Conservation (phyloP, 2,329 filamentous ascomycete species). For the Neocucurbitaria cava region DNA sequence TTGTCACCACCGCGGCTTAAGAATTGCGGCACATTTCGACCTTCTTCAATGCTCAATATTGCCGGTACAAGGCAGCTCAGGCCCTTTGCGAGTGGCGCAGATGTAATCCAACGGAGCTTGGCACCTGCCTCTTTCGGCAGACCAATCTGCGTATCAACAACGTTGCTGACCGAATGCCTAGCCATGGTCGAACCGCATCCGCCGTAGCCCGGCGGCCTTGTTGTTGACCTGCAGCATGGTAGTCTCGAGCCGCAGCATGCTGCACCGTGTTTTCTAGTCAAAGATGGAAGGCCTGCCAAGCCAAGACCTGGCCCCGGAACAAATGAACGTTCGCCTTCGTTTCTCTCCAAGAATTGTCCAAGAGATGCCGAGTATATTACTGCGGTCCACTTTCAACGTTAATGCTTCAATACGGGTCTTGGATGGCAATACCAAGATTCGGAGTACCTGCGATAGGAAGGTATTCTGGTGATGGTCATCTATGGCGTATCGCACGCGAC, state of each 20-base stretch:
- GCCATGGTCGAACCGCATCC: slow-evolving; percentile 4
- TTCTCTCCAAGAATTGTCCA: slow-evolving; percentile 23
- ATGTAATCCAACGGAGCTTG: slow-evolving; percentile 19
- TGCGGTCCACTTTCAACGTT: slow-evolving; percentile 20
- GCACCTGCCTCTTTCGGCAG: slow-evolving; percentile 30
- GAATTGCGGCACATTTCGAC: not conserved
- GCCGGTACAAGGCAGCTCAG: slow-evolving; percentile 4
- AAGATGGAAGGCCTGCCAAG: slow-evolving; percentile 27
- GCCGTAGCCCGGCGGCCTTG: slow-evolving; percentile 9
- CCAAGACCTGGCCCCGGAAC: slow-evolving; percentile 9
- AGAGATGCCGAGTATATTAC: slow-evolving; percentile 24
- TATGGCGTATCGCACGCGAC: slow-evolving; percentile 23
- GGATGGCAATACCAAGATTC: slow-evolving; percentile 39
- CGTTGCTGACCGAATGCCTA: not conserved
- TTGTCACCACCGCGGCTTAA: slow-evolving; percentile 2
- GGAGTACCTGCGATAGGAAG: slow-evolving; percentile 44
- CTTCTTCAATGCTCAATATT: slow-evolving; percentile 3
- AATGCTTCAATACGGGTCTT: slow-evolving; percentile 29
- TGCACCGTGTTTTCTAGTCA: slow-evolving; percentile 13
- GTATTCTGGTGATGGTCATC: slow-evolving; percentile 27
- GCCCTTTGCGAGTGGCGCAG: slow-evolving; percentile 10
- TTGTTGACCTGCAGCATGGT: slow-evolving; percentile 10
- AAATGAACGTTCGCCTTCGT: slow-evolving; percentile 14
- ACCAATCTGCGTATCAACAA: slow-evolving; percentile 15
- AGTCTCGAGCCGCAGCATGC: slow-evolving; percentile 13